Conservation (phyloP, 371 early-diverging fungal species). For the Lichtheimia ramosa region DNA sequence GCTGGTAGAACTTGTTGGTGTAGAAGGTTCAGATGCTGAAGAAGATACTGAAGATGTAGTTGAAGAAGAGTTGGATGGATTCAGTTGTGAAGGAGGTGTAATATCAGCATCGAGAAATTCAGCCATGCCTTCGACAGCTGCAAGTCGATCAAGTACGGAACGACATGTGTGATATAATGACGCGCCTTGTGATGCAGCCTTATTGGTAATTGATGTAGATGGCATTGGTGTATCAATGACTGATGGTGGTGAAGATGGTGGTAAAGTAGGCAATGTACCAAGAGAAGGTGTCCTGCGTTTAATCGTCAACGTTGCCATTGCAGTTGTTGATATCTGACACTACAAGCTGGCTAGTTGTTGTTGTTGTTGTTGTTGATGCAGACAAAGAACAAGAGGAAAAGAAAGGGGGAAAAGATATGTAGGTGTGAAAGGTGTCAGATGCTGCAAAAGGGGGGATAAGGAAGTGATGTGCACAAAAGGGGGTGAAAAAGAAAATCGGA, state of each 20-base stretch:
- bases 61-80: constrained; percentile 14
- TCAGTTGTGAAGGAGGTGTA: constrained; percentile 11
- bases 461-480: neutral
- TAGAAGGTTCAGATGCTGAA: constrained; percentile 27
- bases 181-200: constrained; percentile 23
- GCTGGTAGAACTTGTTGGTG: constrained; percentile 28
- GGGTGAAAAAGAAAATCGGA: neutral
- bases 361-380: constrained; percentile 8
- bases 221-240: constrained; percentile 27
- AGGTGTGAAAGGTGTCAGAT: neutral
- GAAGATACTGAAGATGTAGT: constrained; percentile 5
- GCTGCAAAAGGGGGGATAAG: neutral
- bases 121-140: constrained; percentile 60
- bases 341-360: neutral
- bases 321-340: neutral
- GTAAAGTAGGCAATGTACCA: constrained; percentile 17
- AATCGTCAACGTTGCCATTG: constrained; percentile 35
- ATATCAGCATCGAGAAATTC: constrained; percentile 49
- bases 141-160: constrained; percentile 59
- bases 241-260: constrained; percentile 11
- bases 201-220: constrained; percentile 16
- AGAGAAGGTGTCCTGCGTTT: constrained; percentile 40
- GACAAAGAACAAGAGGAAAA: constrained; percentile 12
- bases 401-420: constrained; percentile 4
- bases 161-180: constrained; percentile 71